Base-by-base conservation (phyloP, 345 rosid species). In the Rhizophora mangle region DNA sequence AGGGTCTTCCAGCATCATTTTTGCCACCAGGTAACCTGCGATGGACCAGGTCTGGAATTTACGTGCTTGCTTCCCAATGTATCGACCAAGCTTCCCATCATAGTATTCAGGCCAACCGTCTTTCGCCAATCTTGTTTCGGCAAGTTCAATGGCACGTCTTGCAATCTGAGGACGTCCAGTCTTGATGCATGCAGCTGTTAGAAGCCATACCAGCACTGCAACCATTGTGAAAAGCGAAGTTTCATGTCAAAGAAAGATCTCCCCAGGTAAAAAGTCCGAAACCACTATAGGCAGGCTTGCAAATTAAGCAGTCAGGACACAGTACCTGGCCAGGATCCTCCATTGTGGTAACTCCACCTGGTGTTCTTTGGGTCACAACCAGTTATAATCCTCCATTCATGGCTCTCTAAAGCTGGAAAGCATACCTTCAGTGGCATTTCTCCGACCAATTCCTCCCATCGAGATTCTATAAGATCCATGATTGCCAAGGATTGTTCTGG, bases 21-120 rank as follows among this genome's bases (percentile, higher is more conserved):
- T 88, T 21, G 91, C 89, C 31, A 86, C 93, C 78, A 86, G 71
- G 76, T 83, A 88, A 43, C 93, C 86, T 0, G 91, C 82, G 19
- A 85, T 82, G 21, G 91, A 86, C 93, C 93, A 86, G 16, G 89
- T 86, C 84, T 88, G 93, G 74, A 64, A 79, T 77, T 86, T 86
- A 62, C 91, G 79, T 13, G 89, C 89, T 26, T 86, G 93, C 68
- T 88, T 88, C 36, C 89, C 87, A 0, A 85, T 66, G 52, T 75
- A 85, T 60, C 85, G 72, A 13, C 94, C 91, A 0, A 71, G 74
- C 72, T 79, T 86, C 4, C 94, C 94, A 29, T 88, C 89, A 26
- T 86, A 85, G 69, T 88, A 88, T 70, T 86, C 93, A 0, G 93
- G 93, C 91, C 91, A 85, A 36, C 84, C 84, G 64, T 88, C 89